Conservation (phyloP, 2,329 filamentous ascomycete genomes). For the Rugonectria rugulosa region DNA sequence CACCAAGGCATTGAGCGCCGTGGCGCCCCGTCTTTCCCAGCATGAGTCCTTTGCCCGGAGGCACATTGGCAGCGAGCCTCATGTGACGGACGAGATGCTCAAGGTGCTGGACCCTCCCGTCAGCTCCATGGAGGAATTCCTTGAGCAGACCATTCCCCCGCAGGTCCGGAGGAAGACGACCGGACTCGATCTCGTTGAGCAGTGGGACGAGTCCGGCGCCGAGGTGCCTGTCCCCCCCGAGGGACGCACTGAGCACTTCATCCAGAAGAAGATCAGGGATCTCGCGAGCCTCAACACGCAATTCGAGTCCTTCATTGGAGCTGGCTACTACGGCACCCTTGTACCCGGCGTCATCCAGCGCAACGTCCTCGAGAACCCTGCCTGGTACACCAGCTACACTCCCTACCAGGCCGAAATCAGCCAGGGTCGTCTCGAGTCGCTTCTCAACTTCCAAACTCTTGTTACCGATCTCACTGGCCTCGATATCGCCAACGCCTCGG, state of each 20-base stretch:
- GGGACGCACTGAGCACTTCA: conserved; percentile 39
- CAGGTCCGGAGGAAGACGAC: conserved; percentile 62
- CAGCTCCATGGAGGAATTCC: conserved; percentile 79
- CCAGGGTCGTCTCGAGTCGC: conserved; percentile 88
- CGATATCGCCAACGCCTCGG: conserved; percentile 87
- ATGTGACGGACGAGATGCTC: conserved; percentile 78
- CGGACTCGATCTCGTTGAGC: conserved; percentile 38
- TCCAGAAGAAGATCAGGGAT: conserved; percentile 66
- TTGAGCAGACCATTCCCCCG: conserved; percentile 80
- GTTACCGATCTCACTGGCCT: conserved; percentile 87
- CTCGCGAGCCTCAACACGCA: conserved; percentile 44
- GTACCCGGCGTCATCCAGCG: conserved; percentile 91
- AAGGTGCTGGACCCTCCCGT: conserved; percentile 78
- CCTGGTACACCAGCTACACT: conserved; percentile 98
- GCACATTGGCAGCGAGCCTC: conserved; percentile 82
- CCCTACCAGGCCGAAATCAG: conserved; percentile 98
- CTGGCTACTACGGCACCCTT: conserved; percentile 85
- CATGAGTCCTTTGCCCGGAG: conserved; percentile 71
- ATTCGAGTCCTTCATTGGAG: conserved; percentile 78
- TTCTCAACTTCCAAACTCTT: conserved; percentile 95
- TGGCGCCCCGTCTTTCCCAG: conserved; percentile 28
- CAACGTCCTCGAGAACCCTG: conserved; percentile 90
- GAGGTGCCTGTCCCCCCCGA: conserved; percentile 33
- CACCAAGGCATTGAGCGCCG: conserved; percentile 15
- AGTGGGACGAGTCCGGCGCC: conserved; percentile 37